Evolutionary conservation across 169 alveolate species (phyloP), one percentile per base, ranked within the genome.

Genomic region (Cryptosporidium andersoni): DNA sequence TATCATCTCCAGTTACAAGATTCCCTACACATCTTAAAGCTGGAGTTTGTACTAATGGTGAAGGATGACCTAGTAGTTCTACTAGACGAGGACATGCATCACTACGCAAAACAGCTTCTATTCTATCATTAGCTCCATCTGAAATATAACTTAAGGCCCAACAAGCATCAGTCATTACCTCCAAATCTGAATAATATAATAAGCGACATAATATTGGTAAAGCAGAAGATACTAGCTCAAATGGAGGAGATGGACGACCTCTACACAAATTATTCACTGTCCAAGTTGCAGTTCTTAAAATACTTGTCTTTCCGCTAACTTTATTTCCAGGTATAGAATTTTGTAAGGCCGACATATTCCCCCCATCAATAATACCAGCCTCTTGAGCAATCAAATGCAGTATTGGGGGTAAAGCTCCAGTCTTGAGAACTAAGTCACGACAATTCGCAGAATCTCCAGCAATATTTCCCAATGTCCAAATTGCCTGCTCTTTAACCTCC

Each of bases 381-480:
- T 74, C 85, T 8, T 58, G 51, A 9, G 85, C 85, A 16, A 91
- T 91, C 80, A 90, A 92, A 81, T 81, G 93, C 81, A 91, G 90
- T 43, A 92, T 89, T 36, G 94, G 97, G 80, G 91, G 90, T 80
- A 95, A 93, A 25, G 95, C 97, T 36, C 97, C 97, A 51, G 89
- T 92, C 12, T 92, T 90, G 51, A 95, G 66, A 12, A 95, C 97
- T 51, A 93, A 65, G 65, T 97, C 97, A 52, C 99, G 90, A 66
- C 97, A 95, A 81, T 96, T 94, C 49, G 98, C 96, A 37, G 97
- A 93, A 80, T 97, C 99, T 11, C 99, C 99, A 36, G 99, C 99
- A 82, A 97, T 97, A 93, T 97, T 97, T 34, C 99, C 99, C 58
- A 97, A 88, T 1, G 99, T 98, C 99, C 99, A 97, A 37, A 96